Percentiles rank a stretch among this genome's conserved stretches.
These are phyloP conservation scores for Heracleum sosnowskyi DNA, from an alignment of 129 eudicot species.

Conservation along the genomic window DNA sequence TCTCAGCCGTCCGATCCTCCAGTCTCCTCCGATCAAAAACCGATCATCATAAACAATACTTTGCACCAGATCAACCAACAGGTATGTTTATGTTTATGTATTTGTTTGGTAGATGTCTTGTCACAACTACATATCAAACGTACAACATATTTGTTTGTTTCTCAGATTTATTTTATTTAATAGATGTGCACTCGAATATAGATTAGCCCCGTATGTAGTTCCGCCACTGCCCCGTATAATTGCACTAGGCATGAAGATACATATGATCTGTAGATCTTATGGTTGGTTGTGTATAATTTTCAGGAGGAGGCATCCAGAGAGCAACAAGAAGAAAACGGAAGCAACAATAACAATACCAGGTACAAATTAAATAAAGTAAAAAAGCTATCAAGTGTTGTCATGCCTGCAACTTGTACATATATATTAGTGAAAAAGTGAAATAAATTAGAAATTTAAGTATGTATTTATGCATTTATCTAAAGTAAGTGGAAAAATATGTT, in stretches of 20 bases:
- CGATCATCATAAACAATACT: background rate
- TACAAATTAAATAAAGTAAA: constrained; percentile 23
- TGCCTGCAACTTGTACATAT: constrained; percentile 12
- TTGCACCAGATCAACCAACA: constrained; percentile 2
- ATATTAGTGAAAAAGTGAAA: constrained; percentile 18
- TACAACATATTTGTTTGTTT: background rate
- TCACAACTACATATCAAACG: background rate
- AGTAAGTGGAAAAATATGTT: constrained; percentile 41
- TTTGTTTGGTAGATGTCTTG: background rate
- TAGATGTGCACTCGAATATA: background rate
- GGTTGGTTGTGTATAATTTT: constrained; percentile 8
- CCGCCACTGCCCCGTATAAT: background rate
- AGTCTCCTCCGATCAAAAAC: constrained; percentile 6
- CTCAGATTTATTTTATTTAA: background rate
- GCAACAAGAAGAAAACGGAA: constrained; percentile 16
- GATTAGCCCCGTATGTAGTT: background rate
- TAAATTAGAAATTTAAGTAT: background rate
- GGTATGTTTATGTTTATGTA: background rate
- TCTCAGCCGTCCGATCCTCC: constrained; percentile 46
- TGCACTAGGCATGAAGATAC: background rate
- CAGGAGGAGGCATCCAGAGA: constrained; percentile 21
- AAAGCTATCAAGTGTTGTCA: constrained; percentile 11
- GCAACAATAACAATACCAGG: constrained; percentile 35
- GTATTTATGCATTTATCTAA: background rate
- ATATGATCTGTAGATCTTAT: constrained; percentile 6